phyloP scores from a whole-genome alignment of 495 filamentous ascomycete species.

The Xylaria palmicola region DNA sequence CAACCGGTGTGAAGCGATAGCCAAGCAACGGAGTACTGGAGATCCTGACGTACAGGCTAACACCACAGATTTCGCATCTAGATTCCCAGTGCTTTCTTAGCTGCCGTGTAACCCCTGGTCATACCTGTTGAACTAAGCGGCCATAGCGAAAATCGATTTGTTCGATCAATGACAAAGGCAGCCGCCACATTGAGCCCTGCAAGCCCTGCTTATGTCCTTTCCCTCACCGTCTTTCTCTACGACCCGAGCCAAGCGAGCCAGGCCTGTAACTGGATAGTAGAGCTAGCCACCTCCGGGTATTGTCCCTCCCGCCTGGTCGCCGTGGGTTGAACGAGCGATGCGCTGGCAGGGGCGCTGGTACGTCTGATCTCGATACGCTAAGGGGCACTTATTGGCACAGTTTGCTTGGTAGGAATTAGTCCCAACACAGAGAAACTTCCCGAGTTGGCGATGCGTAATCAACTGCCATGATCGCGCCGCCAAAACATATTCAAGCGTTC shows the following conservation, averaged over 20 bases:
- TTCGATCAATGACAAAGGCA: constrained; percentile 3
- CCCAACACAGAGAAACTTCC: constrained; percentile 7
- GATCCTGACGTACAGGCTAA: constrained; percentile 8
- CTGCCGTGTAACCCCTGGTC: constrained; percentile 16
- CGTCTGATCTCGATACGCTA: constrained; percentile 18
- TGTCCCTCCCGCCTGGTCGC: constrained; percentile 4
- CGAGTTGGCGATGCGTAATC: constrained; percentile 2
- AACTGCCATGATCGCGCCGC: background rate
- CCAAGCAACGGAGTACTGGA: constrained; percentile 7
- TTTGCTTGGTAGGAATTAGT: background rate
- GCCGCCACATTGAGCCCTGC: constrained; percentile 10
- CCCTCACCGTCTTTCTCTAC: constrained; percentile 20
- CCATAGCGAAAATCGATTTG: constrained; percentile 6
- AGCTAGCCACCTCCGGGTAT: background rate
- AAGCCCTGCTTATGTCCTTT: constrained; percentile 6
- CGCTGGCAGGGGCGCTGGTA: constrained; percentile 20
- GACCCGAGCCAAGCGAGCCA: background rate
- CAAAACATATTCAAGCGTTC: background rate
- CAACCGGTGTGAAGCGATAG: background rate
- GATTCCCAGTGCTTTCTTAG: constrained; percentile 3
- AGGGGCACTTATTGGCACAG: constrained; percentile 27
- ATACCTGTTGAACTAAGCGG: background rate
- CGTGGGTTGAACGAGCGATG: constrained; percentile 28
- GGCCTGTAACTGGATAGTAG: constrained; percentile 4
- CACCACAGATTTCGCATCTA: constrained; percentile 10